These are phyloP conservation scores for Earliella scabrosa DNA, from an alignment of 1,284 basidiomycete species.

Conservation along the genomic window DNA sequence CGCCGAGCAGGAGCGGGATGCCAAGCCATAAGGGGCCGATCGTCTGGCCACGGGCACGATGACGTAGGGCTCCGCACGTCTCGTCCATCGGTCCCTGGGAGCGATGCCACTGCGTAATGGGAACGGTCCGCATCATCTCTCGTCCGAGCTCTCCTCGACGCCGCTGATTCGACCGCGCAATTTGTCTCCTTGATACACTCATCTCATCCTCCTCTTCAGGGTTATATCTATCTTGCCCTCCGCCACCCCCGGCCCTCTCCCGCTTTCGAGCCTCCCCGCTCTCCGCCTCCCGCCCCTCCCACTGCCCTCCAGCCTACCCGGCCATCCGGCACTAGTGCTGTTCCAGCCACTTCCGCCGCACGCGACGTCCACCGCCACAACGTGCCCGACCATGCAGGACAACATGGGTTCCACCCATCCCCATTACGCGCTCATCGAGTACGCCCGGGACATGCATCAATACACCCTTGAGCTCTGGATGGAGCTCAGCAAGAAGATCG, in stretches of 20 bases:
- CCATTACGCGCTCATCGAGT: conserved; percentile 43
- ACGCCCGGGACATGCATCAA: conserved; percentile 36
- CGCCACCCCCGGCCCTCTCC: not conserved
- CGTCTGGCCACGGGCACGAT: too few species aligned
- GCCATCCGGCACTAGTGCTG: too few species aligned
- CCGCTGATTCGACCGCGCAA: not conserved
- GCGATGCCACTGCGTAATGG: not conserved
- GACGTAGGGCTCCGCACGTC: conserved; percentile 6
- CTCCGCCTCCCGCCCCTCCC: not conserved
- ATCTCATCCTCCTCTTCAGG: not conserved
- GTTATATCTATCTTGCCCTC: not conserved
- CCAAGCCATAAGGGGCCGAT: too few species aligned
- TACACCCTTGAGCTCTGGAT: conserved; percentile 36
- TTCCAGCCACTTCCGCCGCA: not conserved
- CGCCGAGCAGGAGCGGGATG: too few species aligned
- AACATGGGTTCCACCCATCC: conserved; percentile 4
- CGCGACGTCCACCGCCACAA: not conserved
- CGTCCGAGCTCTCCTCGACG: not conserved
- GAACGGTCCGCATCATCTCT: conserved; percentile 1
- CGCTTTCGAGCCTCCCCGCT: not conserved
- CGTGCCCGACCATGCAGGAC: conserved; percentile 1
- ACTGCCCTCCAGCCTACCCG: not conserved
- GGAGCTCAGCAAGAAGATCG: conserved; percentile 25
- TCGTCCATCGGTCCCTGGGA: too few species aligned
- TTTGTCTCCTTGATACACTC: not conserved